Percentiles rank a stretch among this genome's conserved stretches.
These are phyloP conservation scores for Botrytis fabae DNA, from an alignment of 2,329 filamentous ascomycete species.

Conservation along the genomic window DNA sequence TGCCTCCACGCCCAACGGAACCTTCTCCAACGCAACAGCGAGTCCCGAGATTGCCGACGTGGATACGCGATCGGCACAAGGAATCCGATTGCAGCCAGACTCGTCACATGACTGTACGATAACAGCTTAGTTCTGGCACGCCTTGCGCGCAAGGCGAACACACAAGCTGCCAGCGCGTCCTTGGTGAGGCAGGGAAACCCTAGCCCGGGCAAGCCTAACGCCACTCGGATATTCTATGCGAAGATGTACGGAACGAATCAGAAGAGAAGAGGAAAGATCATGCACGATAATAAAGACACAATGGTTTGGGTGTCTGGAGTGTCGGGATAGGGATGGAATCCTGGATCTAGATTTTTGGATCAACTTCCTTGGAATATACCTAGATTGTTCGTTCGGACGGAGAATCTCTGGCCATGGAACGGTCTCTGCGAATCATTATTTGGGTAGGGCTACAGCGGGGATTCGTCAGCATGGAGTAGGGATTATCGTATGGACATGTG, in stretches of 20 bases:
- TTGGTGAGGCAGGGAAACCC: not conserved
- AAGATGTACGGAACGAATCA: not conserved
- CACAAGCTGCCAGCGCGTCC: not conserved
- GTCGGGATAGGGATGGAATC: not conserved
- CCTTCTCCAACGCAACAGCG: not conserved
- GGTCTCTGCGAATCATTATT: not conserved
- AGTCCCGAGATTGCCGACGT: not conserved
- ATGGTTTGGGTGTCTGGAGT: not conserved
- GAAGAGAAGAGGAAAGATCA: not conserved
- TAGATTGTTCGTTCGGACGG: not conserved
- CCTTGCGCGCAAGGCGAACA: slow-evolving; percentile 18
- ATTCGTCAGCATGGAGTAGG: not conserved
- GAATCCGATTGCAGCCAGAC: not conserved
- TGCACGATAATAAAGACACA: not conserved
- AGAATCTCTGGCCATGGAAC: not conserved
- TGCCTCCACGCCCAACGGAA: slow-evolving; percentile 18
- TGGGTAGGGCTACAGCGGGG: not conserved
- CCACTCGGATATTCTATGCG: not conserved
- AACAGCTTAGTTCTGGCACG: not conserved
- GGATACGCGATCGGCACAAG: not conserved
- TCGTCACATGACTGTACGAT: slow-evolving; percentile 4
- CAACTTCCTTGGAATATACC: slow-evolving; percentile 15
- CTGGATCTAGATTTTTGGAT: not conserved
- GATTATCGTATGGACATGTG: not conserved
- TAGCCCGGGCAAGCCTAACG: not conserved